Evolutionary conservation across 2,329 filamentous ascomycete species (phyloP).

Genomic region (Talaromyces amestolkiae): DNA sequence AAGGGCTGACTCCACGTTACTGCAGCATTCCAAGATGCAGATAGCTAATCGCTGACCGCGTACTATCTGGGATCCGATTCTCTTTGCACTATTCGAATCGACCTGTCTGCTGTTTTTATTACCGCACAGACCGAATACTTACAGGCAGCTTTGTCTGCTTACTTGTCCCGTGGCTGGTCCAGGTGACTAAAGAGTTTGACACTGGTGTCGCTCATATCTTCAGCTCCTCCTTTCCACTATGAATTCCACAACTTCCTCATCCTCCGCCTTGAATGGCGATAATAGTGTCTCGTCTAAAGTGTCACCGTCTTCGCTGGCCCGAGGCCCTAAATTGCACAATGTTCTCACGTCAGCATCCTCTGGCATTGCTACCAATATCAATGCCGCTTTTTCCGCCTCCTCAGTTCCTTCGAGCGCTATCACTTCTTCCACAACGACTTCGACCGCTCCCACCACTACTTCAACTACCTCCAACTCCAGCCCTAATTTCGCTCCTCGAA

Average conservation of each 20-base stretch:
- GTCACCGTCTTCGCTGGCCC: conserved; percentile 28
- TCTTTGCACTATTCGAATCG: conserved; percentile 26
- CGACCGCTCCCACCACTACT: conserved; percentile 21
- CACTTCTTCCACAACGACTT: conserved; percentile 27
- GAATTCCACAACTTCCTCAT: conserved; percentile 37
- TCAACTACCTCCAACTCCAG: conserved; percentile 26
- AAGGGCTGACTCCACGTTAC: conserved; percentile 41
- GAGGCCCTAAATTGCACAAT: conserved; percentile 36
- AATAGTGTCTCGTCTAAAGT: conserved; percentile 34
- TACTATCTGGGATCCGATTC: conserved; percentile 40
- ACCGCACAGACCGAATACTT: conserved; percentile 18
- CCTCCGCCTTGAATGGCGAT: conserved; percentile 39
- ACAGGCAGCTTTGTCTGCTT: conserved; percentile 21
- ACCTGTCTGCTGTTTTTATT: conserved; percentile 21
- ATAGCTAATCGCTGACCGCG: conserved; percentile 39
- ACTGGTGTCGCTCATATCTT: conserved; percentile 31
- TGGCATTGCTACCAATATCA: conserved; percentile 22
- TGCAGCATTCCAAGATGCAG: conserved; percentile 45
- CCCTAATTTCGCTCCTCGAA: conserved; percentile 28
- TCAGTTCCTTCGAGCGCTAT: conserved; percentile 31
- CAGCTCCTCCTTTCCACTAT: conserved; percentile 33
- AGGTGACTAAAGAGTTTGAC: conserved; percentile 39
- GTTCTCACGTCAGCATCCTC: conserved; percentile 33
- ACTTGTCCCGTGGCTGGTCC: conserved; percentile 38
- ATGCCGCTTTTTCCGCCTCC: conserved; percentile 4